phyloP scores from a whole-genome alignment of 805 yeast genomes.

The Komagataella mondaviorum region DNA sequence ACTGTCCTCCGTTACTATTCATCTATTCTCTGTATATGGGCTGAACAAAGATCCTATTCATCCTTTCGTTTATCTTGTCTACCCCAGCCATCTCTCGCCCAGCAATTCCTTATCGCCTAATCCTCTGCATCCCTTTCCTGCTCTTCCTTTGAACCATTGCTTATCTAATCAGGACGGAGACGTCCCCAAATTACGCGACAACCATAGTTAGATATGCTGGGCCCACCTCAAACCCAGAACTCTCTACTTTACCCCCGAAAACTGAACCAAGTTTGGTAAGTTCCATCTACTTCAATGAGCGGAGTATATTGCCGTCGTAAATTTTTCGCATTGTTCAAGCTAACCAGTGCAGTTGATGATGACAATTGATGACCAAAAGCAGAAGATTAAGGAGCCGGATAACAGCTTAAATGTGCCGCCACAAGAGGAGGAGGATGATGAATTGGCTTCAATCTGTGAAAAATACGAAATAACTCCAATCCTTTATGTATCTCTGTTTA shows the following conservation, averaged over 20 bases:
- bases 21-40: neutral
- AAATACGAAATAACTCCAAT: constrained; percentile 7
- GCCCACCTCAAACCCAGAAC: neutral
- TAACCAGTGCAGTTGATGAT: neutral
- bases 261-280: neutral
- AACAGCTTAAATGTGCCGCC: neutral
- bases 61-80: neutral
- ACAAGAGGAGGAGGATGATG: neutral
- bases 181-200: neutral
- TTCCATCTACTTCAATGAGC: neutral
- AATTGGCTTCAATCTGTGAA: constrained; percentile 9
- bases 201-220: neutral
- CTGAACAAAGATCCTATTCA: neutral
- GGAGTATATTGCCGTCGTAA: neutral
- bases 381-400: neutral
- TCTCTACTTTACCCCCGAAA: neutral
- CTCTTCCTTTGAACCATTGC: neutral
- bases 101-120: neutral
- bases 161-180: neutral
- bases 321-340: neutral
- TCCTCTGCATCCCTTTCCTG: neutral
- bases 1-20: neutral
- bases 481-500: constrained; percentile 22
- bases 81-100: neutral
- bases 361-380: neutral